Evolutionary conservation across 2,329 filamentous ascomycete species (phyloP).

Genomic region (Westerdykella aurantiaca): DNA sequence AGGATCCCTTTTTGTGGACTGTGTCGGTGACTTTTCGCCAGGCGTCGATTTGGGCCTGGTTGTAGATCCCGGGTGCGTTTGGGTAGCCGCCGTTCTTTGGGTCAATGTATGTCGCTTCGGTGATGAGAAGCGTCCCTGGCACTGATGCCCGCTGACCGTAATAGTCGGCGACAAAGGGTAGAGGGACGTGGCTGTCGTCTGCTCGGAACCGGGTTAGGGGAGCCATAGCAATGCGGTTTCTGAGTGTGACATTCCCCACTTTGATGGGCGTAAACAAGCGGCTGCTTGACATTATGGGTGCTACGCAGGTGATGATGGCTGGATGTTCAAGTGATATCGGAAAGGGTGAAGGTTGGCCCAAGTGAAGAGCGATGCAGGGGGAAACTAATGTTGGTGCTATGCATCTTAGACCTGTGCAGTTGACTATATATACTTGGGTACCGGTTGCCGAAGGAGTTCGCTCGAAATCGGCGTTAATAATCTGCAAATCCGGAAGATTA

Average conservation of each 20-base stretch:
- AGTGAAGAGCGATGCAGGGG: too few species aligned
- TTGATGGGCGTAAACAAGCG: slow-evolving; percentile 34
- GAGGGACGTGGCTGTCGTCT: slow-evolving; percentile 45
- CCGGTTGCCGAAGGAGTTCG: too few species aligned
- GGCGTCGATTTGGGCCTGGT: slow-evolving; percentile 41
- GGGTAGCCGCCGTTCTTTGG: slow-evolving; percentile 44
- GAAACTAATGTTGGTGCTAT: too few species aligned
- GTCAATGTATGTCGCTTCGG: slow-evolving; percentile 52
- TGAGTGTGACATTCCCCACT: slow-evolving; percentile 29
- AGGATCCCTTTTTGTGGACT: slow-evolving; percentile 57
- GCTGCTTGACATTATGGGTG: slow-evolving; percentile 19
- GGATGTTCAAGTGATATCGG: too few species aligned
- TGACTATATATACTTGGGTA: too few species aligned
- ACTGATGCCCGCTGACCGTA: slow-evolving; percentile 50
- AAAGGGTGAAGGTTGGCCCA: too few species aligned
- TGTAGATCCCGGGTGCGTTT: slow-evolving; percentile 55
- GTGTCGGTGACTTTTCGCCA: slow-evolving; percentile 58
- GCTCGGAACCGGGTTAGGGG: slow-evolving; percentile 39
- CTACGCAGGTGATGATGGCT: neutral
- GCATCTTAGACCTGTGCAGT: too few species aligned
- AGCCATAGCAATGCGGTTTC: slow-evolving; percentile 33
- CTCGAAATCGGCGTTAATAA: too few species aligned
- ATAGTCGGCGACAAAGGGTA: slow-evolving; percentile 44
- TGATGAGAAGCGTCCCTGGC: slow-evolving; percentile 54
- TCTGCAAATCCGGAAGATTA: too few species aligned